These are phyloP conservation scores for Termitomyces sp. DNA, from an alignment of 768 basidiomycete genomes.

Conservation along the genomic window DNA sequence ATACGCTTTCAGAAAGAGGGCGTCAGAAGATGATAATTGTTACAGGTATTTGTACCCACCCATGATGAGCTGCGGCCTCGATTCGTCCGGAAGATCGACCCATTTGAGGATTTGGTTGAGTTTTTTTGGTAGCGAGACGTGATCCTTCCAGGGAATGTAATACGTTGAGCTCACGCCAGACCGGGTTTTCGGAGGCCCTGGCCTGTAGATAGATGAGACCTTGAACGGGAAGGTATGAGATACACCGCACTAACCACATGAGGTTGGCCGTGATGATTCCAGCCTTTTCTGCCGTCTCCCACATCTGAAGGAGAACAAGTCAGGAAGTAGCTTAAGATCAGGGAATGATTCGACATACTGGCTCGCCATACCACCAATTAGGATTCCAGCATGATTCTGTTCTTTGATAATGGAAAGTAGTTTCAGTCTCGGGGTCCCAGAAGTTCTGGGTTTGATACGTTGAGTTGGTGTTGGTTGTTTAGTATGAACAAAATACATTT, in stretches of 20 bases:
- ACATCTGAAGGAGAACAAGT: constrained; percentile 54
- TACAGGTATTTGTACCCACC: constrained; percentile 31
- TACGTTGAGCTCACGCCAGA: constrained; percentile 68
- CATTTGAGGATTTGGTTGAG: constrained; percentile 75
- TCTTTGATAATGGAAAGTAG: constrained; percentile 71
- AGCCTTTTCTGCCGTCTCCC: constrained; percentile 80
- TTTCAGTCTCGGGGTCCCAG: constrained; percentile 65
- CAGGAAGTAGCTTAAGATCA: neutral
- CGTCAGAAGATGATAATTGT: constrained; percentile 15
- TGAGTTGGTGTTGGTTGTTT: neutral
- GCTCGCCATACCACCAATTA: constrained; percentile 88
- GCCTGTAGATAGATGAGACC: constrained; percentile 41
- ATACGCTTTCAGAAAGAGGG: constrained; percentile 47
- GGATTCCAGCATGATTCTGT: constrained; percentile 59
- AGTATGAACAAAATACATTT: constrained; percentile 48
- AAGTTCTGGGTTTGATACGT: constrained; percentile 55
- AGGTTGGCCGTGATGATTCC: constrained; percentile 78
- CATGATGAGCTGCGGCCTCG: constrained; percentile 75
- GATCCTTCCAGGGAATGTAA: constrained; percentile 77
- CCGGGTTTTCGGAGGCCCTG: constrained; percentile 72
- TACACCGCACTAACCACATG: constrained; percentile 69
- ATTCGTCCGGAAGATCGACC: constrained; percentile 72
- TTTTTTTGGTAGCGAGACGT: constrained; percentile 65
- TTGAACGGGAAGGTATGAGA: neutral
- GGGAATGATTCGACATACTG: constrained; percentile 38